phyloP scores from a whole-genome alignment of 2,329 filamentous ascomycete genomes.

The Botryotinia calthae region DNA sequence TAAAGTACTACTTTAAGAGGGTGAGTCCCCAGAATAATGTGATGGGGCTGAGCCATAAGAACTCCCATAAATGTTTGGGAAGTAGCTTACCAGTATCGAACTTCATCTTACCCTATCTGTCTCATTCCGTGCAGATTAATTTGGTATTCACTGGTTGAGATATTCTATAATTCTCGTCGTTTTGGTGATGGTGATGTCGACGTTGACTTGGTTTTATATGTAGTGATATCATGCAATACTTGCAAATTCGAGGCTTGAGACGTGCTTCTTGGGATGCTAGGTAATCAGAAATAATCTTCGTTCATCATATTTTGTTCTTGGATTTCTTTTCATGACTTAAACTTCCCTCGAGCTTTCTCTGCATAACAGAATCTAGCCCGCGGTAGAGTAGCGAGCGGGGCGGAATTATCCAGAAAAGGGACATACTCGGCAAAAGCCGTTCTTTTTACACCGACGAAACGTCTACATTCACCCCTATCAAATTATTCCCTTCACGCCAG shows the following conservation, averaged over 20 bases:
- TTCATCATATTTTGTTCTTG: neutral
- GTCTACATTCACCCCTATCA: neutral
- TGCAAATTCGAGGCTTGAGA: too few species aligned
- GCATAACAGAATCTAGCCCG: neutral
- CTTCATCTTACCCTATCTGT: neutral
- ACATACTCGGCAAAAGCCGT: neutral
- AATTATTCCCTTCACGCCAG: conserved; percentile 1
- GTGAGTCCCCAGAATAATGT: neutral
- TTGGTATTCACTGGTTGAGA: neutral
- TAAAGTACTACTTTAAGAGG: neutral
- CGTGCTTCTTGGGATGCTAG: too few species aligned
- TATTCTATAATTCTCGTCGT: neutral
- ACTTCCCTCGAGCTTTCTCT: neutral
- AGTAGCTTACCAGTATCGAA: neutral
- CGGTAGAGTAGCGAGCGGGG: neutral
- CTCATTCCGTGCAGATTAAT: neutral
- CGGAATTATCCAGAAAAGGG: neutral
- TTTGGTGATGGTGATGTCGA: neutral
- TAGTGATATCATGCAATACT: neutral
- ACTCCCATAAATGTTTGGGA: neutral
- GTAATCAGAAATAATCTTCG: neutral
- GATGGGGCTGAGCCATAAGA: neutral
- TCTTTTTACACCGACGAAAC: neutral
- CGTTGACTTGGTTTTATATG: neutral
- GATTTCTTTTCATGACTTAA: too few species aligned